Conservation (phyloP, 2,329 filamentous ascomycete genomes). For the Arthrobotrys musiformis region DNA sequence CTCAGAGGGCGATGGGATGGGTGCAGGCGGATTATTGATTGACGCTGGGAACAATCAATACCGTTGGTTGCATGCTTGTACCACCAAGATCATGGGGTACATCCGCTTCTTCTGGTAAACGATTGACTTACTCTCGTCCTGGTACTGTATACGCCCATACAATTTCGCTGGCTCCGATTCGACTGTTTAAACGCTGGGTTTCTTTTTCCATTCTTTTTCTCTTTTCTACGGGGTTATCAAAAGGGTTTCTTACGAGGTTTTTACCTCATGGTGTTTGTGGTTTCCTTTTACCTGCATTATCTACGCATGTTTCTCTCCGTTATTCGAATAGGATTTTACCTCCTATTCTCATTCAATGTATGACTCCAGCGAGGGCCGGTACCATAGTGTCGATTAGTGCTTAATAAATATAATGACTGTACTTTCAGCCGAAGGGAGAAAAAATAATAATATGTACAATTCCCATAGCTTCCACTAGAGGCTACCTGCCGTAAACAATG, state of each 20-base stretch:
- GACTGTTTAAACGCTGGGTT: neutral
- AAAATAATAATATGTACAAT: slow-evolving; percentile 54
- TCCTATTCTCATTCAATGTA: neutral
- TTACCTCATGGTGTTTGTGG: neutral
- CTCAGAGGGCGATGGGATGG: neutral
- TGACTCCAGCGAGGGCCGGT: slow-evolving; percentile 4
- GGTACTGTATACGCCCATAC: neutral
- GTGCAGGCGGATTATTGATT: neutral
- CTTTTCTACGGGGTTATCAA: neutral
- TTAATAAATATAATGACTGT: slow-evolving; percentile 47
- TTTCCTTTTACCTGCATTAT: neutral
- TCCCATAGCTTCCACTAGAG: slow-evolving; percentile 3
- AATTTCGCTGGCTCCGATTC: neutral
- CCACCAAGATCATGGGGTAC: neutral
- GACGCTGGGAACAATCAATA: neutral
- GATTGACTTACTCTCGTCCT: neutral
- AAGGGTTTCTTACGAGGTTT: neutral
- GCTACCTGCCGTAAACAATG: neutral
- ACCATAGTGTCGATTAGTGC: slow-evolving; percentile 49
- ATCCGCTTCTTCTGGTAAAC: neutral
- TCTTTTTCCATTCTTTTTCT: neutral
- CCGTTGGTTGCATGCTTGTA: slow-evolving; percentile 8
- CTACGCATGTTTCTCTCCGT: neutral
- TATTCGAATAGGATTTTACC: neutral
- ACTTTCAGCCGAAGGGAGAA: slow-evolving; percentile 22